These are phyloP conservation scores for Nyssa sinensis DNA, from an alignment of 148 eudicot species.

Conservation along the genomic window DNA sequence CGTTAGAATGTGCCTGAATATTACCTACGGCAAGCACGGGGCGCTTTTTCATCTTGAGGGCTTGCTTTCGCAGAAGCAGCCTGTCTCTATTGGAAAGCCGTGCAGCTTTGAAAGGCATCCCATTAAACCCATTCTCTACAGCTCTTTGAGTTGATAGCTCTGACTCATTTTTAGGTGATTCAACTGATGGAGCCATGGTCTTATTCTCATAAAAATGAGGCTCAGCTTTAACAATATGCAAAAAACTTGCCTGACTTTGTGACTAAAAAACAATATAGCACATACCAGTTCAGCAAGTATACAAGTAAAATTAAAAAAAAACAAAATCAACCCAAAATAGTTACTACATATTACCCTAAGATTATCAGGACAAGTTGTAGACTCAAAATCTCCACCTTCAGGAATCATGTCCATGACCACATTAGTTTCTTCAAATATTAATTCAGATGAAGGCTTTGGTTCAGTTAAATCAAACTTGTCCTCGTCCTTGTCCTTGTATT, in stretches of 20 bases:
- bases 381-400: slow-evolving; percentile 16
- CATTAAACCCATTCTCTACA: slow-evolving; percentile 16
- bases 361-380: slow-evolving; percentile 20
- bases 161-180: slow-evolving; percentile 25
- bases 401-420: slow-evolving; percentile 2
- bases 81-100: slow-evolving; percentile 86
- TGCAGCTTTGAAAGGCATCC: slow-evolving; percentile 36
- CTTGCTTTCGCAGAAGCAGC: slow-evolving; percentile 83
- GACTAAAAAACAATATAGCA: slow-evolving; percentile 14
- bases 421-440: slow-evolving; percentile 15
- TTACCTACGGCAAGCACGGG: slow-evolving; percentile 93
- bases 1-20: not conserved
- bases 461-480: slow-evolving; percentile 18
- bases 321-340: not conserved
- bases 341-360: slow-evolving; percentile 29
- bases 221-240: slow-evolving; percentile 18
- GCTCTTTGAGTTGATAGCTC: slow-evolving; percentile 20
- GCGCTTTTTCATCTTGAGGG: slow-evolving; percentile 65
- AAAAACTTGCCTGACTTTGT: slow-evolving; percentile 23
- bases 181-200: slow-evolving; percentile 14
- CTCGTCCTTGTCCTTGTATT: slow-evolving; percentile 12
- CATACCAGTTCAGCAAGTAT: slow-evolving; percentile 1
- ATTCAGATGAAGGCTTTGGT: slow-evolving; percentile 23
- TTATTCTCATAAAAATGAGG: slow-evolving; percentile 17
- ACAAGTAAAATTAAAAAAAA: not conserved